A percentile compares a stretch with the other conserved stretches of the same genome.
Evolutionary conservation across 352 stramenopile genomes (phyloP).

Genomic region (Pseudoperonospora humuli): DNA sequence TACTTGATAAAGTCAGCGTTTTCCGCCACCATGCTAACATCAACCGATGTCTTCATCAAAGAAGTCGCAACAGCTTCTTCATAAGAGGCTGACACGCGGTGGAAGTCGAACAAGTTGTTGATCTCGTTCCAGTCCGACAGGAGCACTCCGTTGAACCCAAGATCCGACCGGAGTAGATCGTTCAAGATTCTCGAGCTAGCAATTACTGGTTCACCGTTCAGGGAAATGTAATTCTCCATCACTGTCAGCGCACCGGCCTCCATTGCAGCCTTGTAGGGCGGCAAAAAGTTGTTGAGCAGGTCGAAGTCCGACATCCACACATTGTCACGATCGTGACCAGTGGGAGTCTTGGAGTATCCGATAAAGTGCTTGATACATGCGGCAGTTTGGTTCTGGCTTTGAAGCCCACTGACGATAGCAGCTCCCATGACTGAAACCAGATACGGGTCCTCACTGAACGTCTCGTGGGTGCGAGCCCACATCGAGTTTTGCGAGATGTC

Average conservation of each 20-base stretch:
- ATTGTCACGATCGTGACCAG: conserved; percentile 22
- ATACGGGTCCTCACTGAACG: conserved; percentile 86
- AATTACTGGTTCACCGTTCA: conserved; percentile 82
- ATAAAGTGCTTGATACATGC: conserved; percentile 86
- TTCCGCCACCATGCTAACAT: conserved; percentile 84
- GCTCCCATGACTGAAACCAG: conserved; percentile 68
- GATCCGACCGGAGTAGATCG: conserved; percentile 54
- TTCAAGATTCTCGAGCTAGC: conserved; percentile 59
- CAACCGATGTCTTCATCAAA: conserved; percentile 61
- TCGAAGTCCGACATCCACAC: conserved; percentile 33
- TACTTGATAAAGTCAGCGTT: conserved; percentile 33
- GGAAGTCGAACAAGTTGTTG: conserved; percentile 13
- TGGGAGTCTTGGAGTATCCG: conserved; percentile 60
- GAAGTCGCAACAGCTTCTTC: conserved; percentile 41
- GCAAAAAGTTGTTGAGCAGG: conserved; percentile 69
- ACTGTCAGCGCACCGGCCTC: conserved; percentile 59
- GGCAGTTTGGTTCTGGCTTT: conserved; percentile 49
- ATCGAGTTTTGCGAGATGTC: conserved; percentile 74
- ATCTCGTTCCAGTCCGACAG: conserved; percentile 68
- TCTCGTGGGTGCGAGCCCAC: conserved; percentile 87
- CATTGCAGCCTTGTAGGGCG: conserved; percentile 60
- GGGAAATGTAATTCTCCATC: conserved; percentile 89
- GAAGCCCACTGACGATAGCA: conserved; percentile 62
- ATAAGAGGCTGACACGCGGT: conserved; percentile 24
- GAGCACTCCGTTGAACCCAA: conserved; percentile 74